Evolutionary conservation across 805 yeast genomes (phyloP).

Genomic region (Yarrowia sp.): DNA sequence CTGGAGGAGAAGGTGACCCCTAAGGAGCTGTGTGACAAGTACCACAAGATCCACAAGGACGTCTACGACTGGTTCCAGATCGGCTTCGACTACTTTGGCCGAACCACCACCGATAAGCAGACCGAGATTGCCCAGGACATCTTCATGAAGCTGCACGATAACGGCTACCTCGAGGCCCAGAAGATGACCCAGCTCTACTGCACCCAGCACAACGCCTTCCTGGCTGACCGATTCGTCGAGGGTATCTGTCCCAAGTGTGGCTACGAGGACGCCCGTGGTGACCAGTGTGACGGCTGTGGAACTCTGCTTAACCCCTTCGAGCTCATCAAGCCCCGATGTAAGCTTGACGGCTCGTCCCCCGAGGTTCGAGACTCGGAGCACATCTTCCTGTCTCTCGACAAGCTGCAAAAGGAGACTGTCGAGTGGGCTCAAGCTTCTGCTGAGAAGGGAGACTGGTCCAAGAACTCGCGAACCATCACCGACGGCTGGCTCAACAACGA

Average conservation of each 20-base stretch:
- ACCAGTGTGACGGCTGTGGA: slow-evolving; percentile 98
- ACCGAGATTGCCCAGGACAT: slow-evolving; percentile 96
- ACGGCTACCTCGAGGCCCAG: slow-evolving; percentile 84
- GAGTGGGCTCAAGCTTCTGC: slow-evolving; percentile 76
- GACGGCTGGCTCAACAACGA: slow-evolving; percentile 95
- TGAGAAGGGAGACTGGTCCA: slow-evolving; percentile 85
- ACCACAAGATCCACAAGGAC: slow-evolving; percentile 81
- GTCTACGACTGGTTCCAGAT: slow-evolving; percentile 98
- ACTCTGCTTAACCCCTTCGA: slow-evolving; percentile 87
- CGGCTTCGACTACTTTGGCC: slow-evolving; percentile 92
- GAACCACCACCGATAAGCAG: slow-evolving; percentile 91
- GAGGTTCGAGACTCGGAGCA: slow-evolving; percentile 82
- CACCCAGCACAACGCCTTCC: slow-evolving; percentile 83
- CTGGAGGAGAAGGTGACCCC: slow-evolving; percentile 92
- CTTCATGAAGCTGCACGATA: slow-evolving; percentile 75
- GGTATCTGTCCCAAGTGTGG: slow-evolving; percentile 96
- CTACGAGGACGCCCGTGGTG: slow-evolving; percentile 98
- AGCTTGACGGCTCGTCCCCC: slow-evolving; percentile 85
- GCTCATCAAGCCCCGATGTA: slow-evolving; percentile 93
- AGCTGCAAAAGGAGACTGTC: slow-evolving; percentile 76
- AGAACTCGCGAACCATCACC: slow-evolving; percentile 87
- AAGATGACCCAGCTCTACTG: slow-evolving; percentile 90
- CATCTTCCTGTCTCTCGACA: slow-evolving; percentile 81
- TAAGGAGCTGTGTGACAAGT: slow-evolving; percentile 86
- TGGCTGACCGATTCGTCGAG: slow-evolving; percentile 97